Percentiles rank a stretch among this genome's conserved stretches.
Evolutionary conservation across 2,329 filamentous ascomycete species (phyloP).

Genomic region (Ophiostoma tasmaniense): DNA sequence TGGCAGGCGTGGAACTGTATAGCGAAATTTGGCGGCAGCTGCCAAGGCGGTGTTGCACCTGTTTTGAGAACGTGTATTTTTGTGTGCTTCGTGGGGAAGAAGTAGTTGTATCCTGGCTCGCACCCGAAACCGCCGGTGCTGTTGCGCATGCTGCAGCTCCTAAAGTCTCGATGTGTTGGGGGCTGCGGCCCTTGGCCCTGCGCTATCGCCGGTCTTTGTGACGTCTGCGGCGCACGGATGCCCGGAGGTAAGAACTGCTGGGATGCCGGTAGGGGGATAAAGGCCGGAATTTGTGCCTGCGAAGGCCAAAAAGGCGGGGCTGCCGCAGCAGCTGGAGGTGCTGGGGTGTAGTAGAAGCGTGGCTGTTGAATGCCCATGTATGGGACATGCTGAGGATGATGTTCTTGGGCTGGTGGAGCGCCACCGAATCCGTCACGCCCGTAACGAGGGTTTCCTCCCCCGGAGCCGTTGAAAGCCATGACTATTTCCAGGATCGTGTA

Average conservation of each 20-base stretch:
- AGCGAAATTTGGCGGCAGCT: constrained; percentile 33
- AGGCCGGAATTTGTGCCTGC: background rate
- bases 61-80: constrained; percentile 52
- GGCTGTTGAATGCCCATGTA: background rate
- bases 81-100: constrained; percentile 50
- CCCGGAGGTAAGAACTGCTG: background rate
- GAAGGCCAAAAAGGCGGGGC: background rate
- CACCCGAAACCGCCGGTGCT: constrained; percentile 48
- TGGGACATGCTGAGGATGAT: background rate
- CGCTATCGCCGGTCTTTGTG: constrained; percentile 18
- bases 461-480: constrained; percentile 14
- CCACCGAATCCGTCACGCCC: constrained; percentile 18
- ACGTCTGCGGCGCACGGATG: constrained; percentile 18
- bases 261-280: background rate
- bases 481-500: background rate
- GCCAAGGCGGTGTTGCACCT: constrained; percentile 42
- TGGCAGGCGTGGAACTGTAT: constrained; percentile 42
- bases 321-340: background rate
- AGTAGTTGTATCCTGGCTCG: constrained; percentile 56
- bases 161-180: constrained; percentile 36
- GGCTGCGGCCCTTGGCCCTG: constrained; percentile 35
- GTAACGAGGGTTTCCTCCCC: constrained; percentile 22
- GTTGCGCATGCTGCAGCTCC: constrained; percentile 48
- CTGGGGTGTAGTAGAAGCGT: background rate
- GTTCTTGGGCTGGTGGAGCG: background rate